phyloP scores from a whole-genome alignment of 768 basidiomycete genomes.

The Rhodocollybia butyracea region DNA sequence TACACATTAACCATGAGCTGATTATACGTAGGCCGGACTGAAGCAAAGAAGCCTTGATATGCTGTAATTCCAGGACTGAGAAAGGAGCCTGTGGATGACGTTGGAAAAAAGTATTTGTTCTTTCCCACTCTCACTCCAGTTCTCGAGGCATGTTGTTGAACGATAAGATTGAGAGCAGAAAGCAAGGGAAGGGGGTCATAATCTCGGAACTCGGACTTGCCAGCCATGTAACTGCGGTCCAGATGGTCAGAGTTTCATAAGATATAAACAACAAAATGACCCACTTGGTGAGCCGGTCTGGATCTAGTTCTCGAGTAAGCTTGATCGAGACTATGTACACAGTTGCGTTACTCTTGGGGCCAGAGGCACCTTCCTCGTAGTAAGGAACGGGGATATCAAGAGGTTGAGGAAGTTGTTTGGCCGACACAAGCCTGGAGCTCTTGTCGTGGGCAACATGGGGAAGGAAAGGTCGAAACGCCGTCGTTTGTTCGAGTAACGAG shows the following conservation, averaged over 20 bases:
- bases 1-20: slow-evolving; percentile 55
- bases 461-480: slow-evolving; percentile 30
- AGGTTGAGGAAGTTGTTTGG: slow-evolving; percentile 41
- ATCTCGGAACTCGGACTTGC: slow-evolving; percentile 37
- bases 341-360: slow-evolving; percentile 32
- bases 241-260: background rate
- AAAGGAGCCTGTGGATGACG: slow-evolving; percentile 17
- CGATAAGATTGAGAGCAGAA: slow-evolving; percentile 56
- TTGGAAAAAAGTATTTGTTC: slow-evolving; percentile 55
- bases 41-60: slow-evolving; percentile 45
- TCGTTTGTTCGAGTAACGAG: slow-evolving; percentile 45
- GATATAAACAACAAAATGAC: background rate
- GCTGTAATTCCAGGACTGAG: slow-evolving; percentile 36
- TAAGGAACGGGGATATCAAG: slow-evolving; percentile 37
- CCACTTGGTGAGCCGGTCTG: slow-evolving; percentile 30
- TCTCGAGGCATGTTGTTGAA: slow-evolving; percentile 45
- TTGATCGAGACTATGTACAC: slow-evolving; percentile 40
- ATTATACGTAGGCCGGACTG: slow-evolving; percentile 45
- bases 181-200: slow-evolving; percentile 49
- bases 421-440: slow-evolving; percentile 44
- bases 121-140: slow-evolving; percentile 51
- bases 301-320: slow-evolving; percentile 38
- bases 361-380: slow-evolving; percentile 37
- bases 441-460: slow-evolving; percentile 52
- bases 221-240: slow-evolving; percentile 47